phyloP scores from a whole-genome alignment of 371 early-diverging fungal species.

The Rhizopus delemar region DNA sequence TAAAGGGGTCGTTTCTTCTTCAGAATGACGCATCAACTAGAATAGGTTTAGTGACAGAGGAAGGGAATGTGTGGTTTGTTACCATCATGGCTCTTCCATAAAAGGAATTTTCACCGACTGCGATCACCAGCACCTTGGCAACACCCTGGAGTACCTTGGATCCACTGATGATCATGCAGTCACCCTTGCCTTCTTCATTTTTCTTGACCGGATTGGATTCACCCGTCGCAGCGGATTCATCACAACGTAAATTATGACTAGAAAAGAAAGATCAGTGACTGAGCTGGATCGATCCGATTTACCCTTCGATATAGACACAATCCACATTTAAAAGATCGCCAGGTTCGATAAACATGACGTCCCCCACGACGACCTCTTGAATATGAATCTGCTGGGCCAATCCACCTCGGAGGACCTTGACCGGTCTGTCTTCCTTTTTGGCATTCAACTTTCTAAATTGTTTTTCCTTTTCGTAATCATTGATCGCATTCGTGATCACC shows the following conservation, averaged over 20 bases:
- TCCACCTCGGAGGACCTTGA: conserved; percentile 71
- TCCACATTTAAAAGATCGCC: conserved; percentile 89
- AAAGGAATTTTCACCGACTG: conserved; percentile 69
- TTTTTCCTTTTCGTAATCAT: conserved; percentile 79
- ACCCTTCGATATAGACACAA: conserved; percentile 55
- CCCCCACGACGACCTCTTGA: conserved; percentile 81
- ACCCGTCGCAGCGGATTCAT: conserved; percentile 86
- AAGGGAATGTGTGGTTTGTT: too few species aligned
- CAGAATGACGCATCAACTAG: conserved; percentile 47
- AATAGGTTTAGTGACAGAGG: conserved; percentile 1
- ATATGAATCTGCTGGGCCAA: conserved; percentile 73
- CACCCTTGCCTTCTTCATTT: conserved; percentile 10
- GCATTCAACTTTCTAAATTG: conserved; percentile 78
- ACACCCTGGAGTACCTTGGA: conserved; percentile 74
- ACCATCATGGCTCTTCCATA: conserved; percentile 46
- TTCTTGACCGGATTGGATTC: conserved; percentile 75
- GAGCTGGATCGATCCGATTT: background rate
- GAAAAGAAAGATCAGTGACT: too few species aligned
- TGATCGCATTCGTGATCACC: conserved; percentile 76
- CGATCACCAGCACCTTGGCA: conserved; percentile 63
- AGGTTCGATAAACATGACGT: conserved; percentile 82
- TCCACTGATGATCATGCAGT: conserved; percentile 67
- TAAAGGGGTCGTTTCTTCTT: conserved; percentile 72
- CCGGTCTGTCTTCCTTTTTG: conserved; percentile 71
- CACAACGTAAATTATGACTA: conserved; percentile 77